Evolutionary conservation across 768 basidiomycete genomes (phyloP).

Genomic region (Russula sp.): DNA sequence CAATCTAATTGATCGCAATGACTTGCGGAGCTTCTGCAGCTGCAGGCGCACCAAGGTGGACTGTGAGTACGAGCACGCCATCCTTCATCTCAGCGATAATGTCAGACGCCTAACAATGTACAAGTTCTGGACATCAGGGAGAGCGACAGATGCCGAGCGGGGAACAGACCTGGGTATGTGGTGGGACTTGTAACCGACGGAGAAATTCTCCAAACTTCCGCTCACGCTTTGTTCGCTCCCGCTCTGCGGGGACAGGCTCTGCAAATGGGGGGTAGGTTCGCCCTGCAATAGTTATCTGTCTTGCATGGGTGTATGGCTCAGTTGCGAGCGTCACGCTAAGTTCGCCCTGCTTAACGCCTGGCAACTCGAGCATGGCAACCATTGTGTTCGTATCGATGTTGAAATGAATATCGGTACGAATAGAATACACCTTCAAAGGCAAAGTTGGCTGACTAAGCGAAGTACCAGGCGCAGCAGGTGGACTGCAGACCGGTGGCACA

Average conservation of each 20-base stretch:
- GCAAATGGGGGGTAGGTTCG: constrained; percentile 36
- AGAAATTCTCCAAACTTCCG: constrained; percentile 45
- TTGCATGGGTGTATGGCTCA: constrained; percentile 53
- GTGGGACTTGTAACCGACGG: constrained; percentile 47
- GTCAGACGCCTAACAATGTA: constrained; percentile 40
- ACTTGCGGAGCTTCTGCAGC: constrained; percentile 41
- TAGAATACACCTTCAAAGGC: constrained; percentile 29
- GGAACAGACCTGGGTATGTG: constrained; percentile 45
- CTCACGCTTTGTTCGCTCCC: constrained; percentile 38
- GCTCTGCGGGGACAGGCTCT: constrained; percentile 21
- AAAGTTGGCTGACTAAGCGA: not conserved
- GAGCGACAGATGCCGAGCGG: constrained; percentile 17
- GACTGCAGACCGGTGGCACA: constrained; percentile 15
- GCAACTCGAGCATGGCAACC: constrained; percentile 59
- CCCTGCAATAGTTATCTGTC: constrained; percentile 53
- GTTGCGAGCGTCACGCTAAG: constrained; percentile 53
- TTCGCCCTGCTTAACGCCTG: constrained; percentile 54
- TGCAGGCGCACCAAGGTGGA: constrained; percentile 43
- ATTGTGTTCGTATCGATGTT: constrained; percentile 43
- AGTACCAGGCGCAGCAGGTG: constrained; percentile 5
- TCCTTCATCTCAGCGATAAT: constrained; percentile 49
- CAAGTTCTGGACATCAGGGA: constrained; percentile 22
- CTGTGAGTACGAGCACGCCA: constrained; percentile 51
- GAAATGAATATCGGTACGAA: constrained; percentile 58
- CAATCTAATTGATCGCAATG: constrained; percentile 36